These are phyloP conservation scores for Schoenoplectus tabernaemontani DNA, from an alignment of 202 grass and related monocot species.

Conservation along the genomic window DNA sequence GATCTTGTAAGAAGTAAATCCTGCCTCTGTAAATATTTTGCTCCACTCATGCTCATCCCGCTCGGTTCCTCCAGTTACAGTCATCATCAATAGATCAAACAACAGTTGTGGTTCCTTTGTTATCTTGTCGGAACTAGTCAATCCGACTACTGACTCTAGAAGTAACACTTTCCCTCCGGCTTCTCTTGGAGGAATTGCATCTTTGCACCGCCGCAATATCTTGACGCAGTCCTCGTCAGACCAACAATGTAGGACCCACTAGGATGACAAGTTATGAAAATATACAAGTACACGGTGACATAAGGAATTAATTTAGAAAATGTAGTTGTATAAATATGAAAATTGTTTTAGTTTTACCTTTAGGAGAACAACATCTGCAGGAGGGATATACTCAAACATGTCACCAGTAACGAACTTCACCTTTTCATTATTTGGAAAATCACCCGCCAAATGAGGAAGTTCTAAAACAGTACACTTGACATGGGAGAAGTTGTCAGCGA, in stretches of 20 bases:
- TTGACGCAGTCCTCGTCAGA: conserved; percentile 21
- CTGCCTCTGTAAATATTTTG: background rate
- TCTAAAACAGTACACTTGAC: conserved; percentile 24
- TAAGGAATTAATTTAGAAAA: background rate
- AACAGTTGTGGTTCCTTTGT: background rate
- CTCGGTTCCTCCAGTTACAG: too few relatives aligned
- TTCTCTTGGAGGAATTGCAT: background rate
- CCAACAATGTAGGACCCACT: conserved; percentile 39
- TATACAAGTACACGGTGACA: background rate
- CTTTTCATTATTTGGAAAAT: background rate
- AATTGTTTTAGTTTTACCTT: too few relatives aligned
- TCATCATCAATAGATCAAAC: too few relatives aligned
- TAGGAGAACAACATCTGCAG: too few relatives aligned
- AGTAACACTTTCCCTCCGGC: background rate
- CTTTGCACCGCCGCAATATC: conserved; percentile 27
- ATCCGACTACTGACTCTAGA: background rate
- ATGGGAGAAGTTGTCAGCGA: conserved; percentile 5
- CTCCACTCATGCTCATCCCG: background rate
- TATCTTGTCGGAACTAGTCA: background rate
- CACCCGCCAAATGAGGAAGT: conserved; percentile 23
- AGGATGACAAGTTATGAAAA: background rate
- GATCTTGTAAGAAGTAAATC: background rate
- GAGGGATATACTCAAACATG: conserved; percentile 20
- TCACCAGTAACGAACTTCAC: conserved; percentile 21
- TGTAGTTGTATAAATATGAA: background rate